Percentiles rank a stretch among this genome's conserved stretches.
phyloP scores from a whole-genome alignment of 2,329 filamentous ascomycete species.

The Biscogniauxia sp. region DNA sequence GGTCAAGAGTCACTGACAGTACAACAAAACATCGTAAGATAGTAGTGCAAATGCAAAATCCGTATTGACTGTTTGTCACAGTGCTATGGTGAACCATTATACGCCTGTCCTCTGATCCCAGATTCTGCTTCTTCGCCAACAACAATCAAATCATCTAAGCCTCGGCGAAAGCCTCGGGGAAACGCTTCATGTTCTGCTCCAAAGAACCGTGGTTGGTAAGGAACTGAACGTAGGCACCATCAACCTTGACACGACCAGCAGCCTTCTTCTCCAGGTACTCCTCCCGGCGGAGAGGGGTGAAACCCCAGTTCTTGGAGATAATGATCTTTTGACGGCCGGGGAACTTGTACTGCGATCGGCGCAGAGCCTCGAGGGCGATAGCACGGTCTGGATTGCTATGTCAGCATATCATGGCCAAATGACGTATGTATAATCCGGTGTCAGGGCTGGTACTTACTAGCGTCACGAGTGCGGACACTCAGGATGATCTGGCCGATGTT shows the following conservation, averaged over 20 bases:
- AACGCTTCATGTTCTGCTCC: slow-evolving; percentile 84
- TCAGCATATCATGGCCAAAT: slow-evolving; percentile 23
- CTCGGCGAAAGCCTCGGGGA: slow-evolving; percentile 85
- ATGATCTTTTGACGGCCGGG: slow-evolving; percentile 99
- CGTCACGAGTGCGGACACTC: slow-evolving; percentile 94
- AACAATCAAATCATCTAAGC: slow-evolving; percentile 38
- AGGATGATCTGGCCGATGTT: slow-evolving; percentile 99
- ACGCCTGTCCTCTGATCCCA: slow-evolving; percentile 33
- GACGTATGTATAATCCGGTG: not conserved
- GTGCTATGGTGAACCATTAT: slow-evolving; percentile 34
- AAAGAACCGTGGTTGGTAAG: slow-evolving; percentile 88
- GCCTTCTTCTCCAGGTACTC: slow-evolving; percentile 97
- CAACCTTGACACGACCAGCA: slow-evolving; percentile 88
- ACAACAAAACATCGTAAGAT: slow-evolving; percentile 2
- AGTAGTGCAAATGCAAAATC: slow-evolving; percentile 32
- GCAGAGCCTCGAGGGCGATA: slow-evolving; percentile 95
- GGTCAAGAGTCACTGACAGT: not conserved
- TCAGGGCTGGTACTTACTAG: slow-evolving; percentile 55
- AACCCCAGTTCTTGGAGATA: slow-evolving; percentile 99
- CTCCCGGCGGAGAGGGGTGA: slow-evolving; percentile 96
- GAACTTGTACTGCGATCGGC: slow-evolving; percentile 99
- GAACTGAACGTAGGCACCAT: slow-evolving; percentile 99
- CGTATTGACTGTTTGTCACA: slow-evolving; percentile 33
- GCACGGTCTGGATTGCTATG: slow-evolving; percentile 64
- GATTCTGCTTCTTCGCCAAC: slow-evolving; percentile 25